Base-by-base conservation (phyloP, 805 yeast genomes). In the Lachancea lanzarotensis region DNA sequence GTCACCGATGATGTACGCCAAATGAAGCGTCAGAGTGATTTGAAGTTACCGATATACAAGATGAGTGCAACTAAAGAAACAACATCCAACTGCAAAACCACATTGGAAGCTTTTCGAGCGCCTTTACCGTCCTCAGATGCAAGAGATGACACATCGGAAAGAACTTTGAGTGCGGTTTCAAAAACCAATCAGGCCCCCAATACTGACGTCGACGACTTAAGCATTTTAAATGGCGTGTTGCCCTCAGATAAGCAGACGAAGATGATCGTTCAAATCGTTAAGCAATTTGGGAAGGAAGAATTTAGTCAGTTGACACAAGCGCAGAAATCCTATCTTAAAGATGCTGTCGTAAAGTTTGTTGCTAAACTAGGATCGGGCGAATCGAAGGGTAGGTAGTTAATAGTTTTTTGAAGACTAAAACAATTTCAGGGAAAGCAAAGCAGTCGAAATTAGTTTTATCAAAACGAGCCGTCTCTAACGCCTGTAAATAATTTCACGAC, bases 401-500 rank as follows among this genome's bases (percentile, higher is more conserved):
- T 8, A 22, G 8, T 22, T n/a, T n/a, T n/a, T n/a, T n/a, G n/a
- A n/a, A n/a, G n/a, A 8, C 25, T 22, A 4, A 4, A 22, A 8
- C 25, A 8, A 22, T 4, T 22, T 8, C 8, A 22, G 25, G 25
- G 25, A 22, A 4, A 22, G 25, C 4, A 22, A 22, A 4, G 4
- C 8, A n/a, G n/a, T n/a, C n/a, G n/a, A n/a, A n/a, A n/a, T n/a
- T n/a, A n/a, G n/a, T n/a, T n/a, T 18, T 5, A 8, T 34, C 16
- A 8, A 34, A 34, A 16, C 13, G 9, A 34, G 25, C 7, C 7
- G 13, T 34, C 3, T 8, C 18, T 40, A 25, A 3, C 66, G 78
- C 12, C 73, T 62, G 44, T 70, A 73, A 11, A 79, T 78, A 3
- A 76, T 71, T 33, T 77, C 81, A 55, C 81, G 73, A 52, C 84